Base-by-base conservation (phyloP, 805 yeast genomes). In the Saccharomycopsis fodiens region DNA sequence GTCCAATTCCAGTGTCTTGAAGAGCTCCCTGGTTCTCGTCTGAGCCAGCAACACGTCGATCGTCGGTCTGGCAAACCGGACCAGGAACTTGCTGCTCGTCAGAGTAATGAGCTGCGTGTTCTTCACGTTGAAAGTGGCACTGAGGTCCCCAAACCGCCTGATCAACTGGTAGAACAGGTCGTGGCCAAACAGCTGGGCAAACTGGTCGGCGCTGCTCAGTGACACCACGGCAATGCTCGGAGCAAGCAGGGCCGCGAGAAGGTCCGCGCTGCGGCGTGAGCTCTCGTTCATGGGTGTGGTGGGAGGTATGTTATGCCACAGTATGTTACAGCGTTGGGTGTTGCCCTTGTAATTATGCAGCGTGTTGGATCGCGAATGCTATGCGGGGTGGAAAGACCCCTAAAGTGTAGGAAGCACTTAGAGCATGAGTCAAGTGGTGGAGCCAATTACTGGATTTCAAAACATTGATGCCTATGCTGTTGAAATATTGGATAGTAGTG, bases 41-140 rank as follows among this genome's bases (percentile, higher is more conserved):
- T 45, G 48, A 3, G 19, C 13, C 15, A 25, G 23, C 20, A 48
- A n/a, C 27, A 39, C 40, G 22, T 45, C 52, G 8, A 45, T 38
- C 7, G 42, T 29, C 13, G 43, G 15, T 10, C 38, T 13, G 3
- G 37, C 16, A 31, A 49, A 51, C 34, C 54, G 29, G 6, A 51
- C 36, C 3, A 48, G 35, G 29, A 51, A 51, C 20, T 22, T 13
- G n/a, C 27, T 44, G 31, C 45, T 40, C n/a, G 13, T 47, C 19
- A 20, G 39, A 15, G 54, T 48, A 6, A 51, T 45, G 22, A 48
- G 35, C 13, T 48, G 49, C 3, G 47, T 51, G 32, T 48, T 51
- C 34, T 48, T 51, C 23, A 51, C 44, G 34, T 41, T 49, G 42
- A 44, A 46, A 10, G 8, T 32, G 20, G 36, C 8, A 15, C 20